A percentile compares a stretch with the other conserved stretches of the same genome.
Evolutionary conservation across 257 asterid species (phyloP).

Genomic region (Leptodermis oblonga): DNA sequence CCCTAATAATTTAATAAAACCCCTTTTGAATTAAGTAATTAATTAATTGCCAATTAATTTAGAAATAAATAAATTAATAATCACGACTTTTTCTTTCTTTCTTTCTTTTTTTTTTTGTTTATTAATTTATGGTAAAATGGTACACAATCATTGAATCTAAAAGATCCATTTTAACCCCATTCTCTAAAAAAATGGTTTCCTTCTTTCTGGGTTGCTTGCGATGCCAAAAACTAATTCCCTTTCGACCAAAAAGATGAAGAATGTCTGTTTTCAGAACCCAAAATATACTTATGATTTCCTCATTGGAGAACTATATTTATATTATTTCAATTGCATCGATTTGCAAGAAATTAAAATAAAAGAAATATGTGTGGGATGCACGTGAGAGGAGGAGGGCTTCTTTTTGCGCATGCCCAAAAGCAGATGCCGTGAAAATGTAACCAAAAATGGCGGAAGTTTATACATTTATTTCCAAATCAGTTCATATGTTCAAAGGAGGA

Average conservation of each 20-base stretch:
- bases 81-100: no score
- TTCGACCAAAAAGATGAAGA: constrained; percentile 22
- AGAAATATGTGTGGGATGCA: constrained; percentile 56
- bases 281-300: neutral
- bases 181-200: constrained; percentile 24
- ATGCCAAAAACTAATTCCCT: constrained; percentile 32
- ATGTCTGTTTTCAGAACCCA: constrained; percentile 7
- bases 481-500: no score
- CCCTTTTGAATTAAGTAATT: neutral
- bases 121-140: constrained; percentile 21
- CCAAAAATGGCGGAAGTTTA: neutral
- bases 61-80: neutral
- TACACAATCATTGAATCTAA: constrained; percentile 62
- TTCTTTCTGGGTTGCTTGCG: constrained; percentile 31
- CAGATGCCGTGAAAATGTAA: constrained; percentile 23
- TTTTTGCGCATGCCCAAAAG: constrained; percentile 68
- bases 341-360: no score
- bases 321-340: neutral
- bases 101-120: no score
- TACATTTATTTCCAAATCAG: no score
- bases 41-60: neutral
- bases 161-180: constrained; percentile 68
- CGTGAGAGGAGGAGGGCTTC: constrained; percentile 38
- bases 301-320: neutral
- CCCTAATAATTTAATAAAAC: neutral